Percentiles rank a stretch among this genome's conserved stretches.
phyloP scores from a whole-genome alignment of 768 basidiomycete species.

The Leccinum rimulosum region DNA sequence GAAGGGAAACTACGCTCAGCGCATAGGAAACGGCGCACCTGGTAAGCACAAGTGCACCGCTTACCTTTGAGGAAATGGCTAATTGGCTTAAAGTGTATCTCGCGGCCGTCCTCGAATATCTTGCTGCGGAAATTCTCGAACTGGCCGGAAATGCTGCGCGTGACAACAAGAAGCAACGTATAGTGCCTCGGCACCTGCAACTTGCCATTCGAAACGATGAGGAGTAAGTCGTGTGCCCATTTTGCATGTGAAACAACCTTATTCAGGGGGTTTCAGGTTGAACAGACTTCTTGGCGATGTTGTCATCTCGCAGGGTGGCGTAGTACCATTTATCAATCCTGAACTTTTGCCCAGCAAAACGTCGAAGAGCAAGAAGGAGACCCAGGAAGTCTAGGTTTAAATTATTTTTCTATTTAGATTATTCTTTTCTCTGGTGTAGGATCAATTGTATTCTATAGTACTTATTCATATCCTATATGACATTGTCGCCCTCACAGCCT shows the following conservation, averaged over 20 bases:
- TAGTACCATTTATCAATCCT: conserved; percentile 49
- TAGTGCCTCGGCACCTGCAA: conserved; percentile 63
- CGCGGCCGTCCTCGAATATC: conserved; percentile 59
- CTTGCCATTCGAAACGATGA: conserved; percentile 65
- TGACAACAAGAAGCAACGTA: conserved; percentile 59
- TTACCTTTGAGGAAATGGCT: neutral
- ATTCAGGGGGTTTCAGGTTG: conserved; percentile 23
- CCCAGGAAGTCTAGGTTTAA: conserved; percentile 40
- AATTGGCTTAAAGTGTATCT: conserved; percentile 44
- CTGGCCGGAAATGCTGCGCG: conserved; percentile 56
- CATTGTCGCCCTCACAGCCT: neutral
- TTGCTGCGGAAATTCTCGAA: conserved; percentile 63
- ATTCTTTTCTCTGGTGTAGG: conserved; percentile 26
- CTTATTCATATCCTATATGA: conserved; percentile 22
- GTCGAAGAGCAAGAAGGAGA: conserved; percentile 51
- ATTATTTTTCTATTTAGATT: conserved; percentile 10
- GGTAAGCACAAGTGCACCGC: conserved; percentile 21
- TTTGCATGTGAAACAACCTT: neutral
- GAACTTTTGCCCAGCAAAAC: conserved; percentile 54
- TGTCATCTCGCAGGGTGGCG: conserved; percentile 64
- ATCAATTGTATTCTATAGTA: conserved; percentile 33
- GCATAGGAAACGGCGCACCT: conserved; percentile 55
- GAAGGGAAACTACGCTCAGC: conserved; percentile 57
- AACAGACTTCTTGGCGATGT: conserved; percentile 44
- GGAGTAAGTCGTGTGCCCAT: conserved; percentile 32